Conservation (phyloP, 176 grass and related monocot genomes). For the Poa pratensis region DNA sequence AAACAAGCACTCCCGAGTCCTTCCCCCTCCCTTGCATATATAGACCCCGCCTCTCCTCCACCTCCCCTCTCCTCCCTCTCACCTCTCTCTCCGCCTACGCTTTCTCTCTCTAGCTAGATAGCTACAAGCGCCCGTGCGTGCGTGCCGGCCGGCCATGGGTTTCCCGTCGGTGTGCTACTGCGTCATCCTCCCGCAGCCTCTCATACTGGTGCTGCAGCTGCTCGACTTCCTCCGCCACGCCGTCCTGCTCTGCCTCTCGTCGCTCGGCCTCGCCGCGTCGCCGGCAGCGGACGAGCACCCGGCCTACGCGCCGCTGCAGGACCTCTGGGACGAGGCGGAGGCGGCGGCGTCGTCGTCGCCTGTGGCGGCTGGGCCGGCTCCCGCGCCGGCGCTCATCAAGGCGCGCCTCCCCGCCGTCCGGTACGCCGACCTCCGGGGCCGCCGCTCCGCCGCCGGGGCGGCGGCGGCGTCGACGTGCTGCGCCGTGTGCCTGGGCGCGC, state of each 20-base stretch:
- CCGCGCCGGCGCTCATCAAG: slow-evolving; percentile 49
- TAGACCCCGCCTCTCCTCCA: slow-evolving; percentile 10
- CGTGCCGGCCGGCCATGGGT: slow-evolving; percentile 54
- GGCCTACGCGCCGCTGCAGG: slow-evolving; percentile 23
- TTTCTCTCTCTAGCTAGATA: slow-evolving; percentile 14
- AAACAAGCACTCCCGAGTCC: no score
- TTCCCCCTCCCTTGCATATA: slow-evolving; percentile 36
- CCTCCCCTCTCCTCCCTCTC: neutral
- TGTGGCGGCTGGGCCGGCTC: neutral
- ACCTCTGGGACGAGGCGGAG: slow-evolving; percentile 34
- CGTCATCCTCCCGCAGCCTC: slow-evolving; percentile 81
- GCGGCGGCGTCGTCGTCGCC: neutral
- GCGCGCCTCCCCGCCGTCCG: slow-evolving; percentile 57
- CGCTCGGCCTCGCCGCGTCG: slow-evolving; percentile 52
- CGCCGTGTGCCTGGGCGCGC: slow-evolving; percentile 74
- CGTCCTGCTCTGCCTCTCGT: slow-evolving; percentile 52
- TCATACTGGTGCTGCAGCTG: slow-evolving; percentile 69
- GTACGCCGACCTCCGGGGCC: slow-evolving; percentile 43
- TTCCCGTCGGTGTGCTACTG: slow-evolving; percentile 78
- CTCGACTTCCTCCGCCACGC: slow-evolving; percentile 58
- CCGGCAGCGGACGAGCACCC: slow-evolving; percentile 53
- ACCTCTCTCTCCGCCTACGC: neutral
- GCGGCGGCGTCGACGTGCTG: slow-evolving; percentile 31
- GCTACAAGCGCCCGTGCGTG: neutral
- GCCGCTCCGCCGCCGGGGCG: slow-evolving; percentile 11